Percentiles rank a stretch among this genome's conserved stretches.
Evolutionary conservation across 2,329 filamentous ascomycete species (phyloP).

Genomic region (Cladophialophora psammophila): DNA sequence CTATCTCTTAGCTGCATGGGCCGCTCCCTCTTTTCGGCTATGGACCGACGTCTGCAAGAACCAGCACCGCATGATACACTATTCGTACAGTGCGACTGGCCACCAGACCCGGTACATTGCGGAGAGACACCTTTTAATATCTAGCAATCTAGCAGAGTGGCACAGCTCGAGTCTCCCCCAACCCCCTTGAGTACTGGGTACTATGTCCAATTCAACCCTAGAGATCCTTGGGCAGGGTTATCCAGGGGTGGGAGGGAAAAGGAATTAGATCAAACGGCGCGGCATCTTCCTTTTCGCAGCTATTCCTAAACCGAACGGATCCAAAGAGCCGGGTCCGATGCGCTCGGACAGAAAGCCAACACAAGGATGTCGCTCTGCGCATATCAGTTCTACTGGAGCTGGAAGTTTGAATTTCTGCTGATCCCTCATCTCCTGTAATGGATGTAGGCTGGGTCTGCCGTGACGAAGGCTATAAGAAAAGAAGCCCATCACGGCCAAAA

Average conservation of each 20-base stretch:
- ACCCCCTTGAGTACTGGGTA: neutral
- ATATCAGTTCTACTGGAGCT: neutral
- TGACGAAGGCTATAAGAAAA: neutral
- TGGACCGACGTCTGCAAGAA: slow-evolving; percentile 20
- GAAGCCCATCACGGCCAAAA: neutral
- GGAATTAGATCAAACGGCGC: slow-evolving; percentile 13
- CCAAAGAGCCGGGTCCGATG: slow-evolving; percentile 17
- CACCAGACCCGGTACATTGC: slow-evolving; percentile 14
- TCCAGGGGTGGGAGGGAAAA: slow-evolving; percentile 1
- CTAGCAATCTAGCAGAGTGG: neutral
- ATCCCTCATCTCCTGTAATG: neutral
- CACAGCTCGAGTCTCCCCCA: neutral
- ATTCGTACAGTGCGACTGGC: neutral
- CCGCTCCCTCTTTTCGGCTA: slow-evolving; percentile 21
- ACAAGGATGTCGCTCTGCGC: neutral
- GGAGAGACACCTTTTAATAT: neutral
- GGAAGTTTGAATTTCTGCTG: neutral
- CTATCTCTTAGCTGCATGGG: slow-evolving; percentile 19
- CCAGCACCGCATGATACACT: slow-evolving; percentile 6
- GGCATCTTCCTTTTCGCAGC: slow-evolving; percentile 25
- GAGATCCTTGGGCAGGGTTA: neutral
- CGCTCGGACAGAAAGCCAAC: neutral
- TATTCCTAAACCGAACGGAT: slow-evolving; percentile 24
- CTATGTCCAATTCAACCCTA: slow-evolving; percentile 4
- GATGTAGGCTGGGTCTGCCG: neutral